Conservation (phyloP, 2,329 filamentous ascomycete species). For the Aspergillus chevalieri region DNA sequence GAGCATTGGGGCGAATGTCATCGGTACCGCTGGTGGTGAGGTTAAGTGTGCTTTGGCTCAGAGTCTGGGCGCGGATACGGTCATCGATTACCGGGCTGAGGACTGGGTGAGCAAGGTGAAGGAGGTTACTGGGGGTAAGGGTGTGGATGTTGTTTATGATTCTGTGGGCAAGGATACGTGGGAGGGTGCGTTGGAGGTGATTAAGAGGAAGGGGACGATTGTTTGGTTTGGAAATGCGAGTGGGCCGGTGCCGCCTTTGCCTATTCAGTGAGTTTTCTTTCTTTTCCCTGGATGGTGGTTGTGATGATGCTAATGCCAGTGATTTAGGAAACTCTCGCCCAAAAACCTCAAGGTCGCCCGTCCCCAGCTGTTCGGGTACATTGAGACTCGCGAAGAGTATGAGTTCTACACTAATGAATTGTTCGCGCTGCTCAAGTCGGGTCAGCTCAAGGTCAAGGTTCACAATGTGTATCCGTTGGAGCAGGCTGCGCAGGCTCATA, state of each 20-base stretch:
- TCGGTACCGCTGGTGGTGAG: slow-evolving; percentile 68
- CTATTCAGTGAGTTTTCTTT: slow-evolving; percentile 51
- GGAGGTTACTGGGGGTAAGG: slow-evolving; percentile 70
- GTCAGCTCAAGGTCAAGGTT: slow-evolving; percentile 65
- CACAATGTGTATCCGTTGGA: slow-evolving; percentile 72
- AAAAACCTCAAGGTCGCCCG: slow-evolving; percentile 75
- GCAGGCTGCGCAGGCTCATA: slow-evolving; percentile 66
- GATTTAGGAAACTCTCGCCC: slow-evolving; percentile 45
- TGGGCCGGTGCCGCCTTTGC: slow-evolving; percentile 68
- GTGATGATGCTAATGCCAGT: slow-evolving; percentile 7
- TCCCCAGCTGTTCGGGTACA: slow-evolving; percentile 67
- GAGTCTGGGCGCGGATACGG: slow-evolving; percentile 60
- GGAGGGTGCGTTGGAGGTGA: slow-evolving; percentile 66
- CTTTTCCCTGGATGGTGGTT: slow-evolving; percentile 10
- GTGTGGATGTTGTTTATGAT: slow-evolving; percentile 74
- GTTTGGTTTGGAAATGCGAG: slow-evolving; percentile 76
- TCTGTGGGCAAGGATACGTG: slow-evolving; percentile 82
- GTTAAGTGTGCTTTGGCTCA: slow-evolving; percentile 68
- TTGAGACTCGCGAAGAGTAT: slow-evolving; percentile 63
- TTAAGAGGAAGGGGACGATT: slow-evolving; percentile 71
- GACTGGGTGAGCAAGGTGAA: slow-evolving; percentile 75
- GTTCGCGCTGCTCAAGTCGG: slow-evolving; percentile 63
- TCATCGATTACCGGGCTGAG: slow-evolving; percentile 77
- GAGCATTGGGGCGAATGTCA: slow-evolving; percentile 66
- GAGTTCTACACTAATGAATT: slow-evolving; percentile 65